phyloP scores from a whole-genome alignment of 192 early-diverging fungal genomes.

The Rhizophagus prolifer region DNA sequence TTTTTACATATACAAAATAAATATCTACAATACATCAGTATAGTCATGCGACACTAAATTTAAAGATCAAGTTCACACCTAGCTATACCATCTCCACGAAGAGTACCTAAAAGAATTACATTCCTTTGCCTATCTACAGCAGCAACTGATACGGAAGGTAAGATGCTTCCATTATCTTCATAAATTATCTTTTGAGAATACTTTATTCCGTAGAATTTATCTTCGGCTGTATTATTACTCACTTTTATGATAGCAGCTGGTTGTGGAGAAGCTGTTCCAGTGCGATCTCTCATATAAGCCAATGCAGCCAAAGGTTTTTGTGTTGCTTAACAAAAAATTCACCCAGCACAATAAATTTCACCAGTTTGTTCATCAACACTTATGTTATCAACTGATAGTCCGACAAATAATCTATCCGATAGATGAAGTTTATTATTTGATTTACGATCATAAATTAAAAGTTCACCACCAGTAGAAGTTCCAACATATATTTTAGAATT shows the following conservation, averaged over 20 bases:
- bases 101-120: conserved; percentile 32
- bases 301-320: too few relatives aligned
- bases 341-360: conserved; percentile 3
- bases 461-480: not conserved
- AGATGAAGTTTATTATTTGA: not conserved
- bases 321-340: too few relatives aligned
- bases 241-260: conserved; percentile 36
- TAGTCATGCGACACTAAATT: not conserved
- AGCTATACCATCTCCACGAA: conserved; percentile 21
- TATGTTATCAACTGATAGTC: not conserved
- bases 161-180: conserved; percentile 25
- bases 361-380: not conserved
- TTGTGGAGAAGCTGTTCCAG: conserved; percentile 23
- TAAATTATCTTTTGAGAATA: conserved; percentile 33
- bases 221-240: conserved; percentile 1
- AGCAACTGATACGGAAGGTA: conserved; percentile 33
- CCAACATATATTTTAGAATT: conserved; percentile 7
- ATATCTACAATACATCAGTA: not conserved
- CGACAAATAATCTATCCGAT: not conserved
- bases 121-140: conserved; percentile 33
- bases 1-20: not conserved
- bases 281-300: not conserved
- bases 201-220: not conserved
- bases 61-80: not conserved
- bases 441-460: not conserved